Evolutionary conservation across 2,329 filamentous ascomycete genomes (phyloP).

Genomic region (Diplodia seriata): DNA sequence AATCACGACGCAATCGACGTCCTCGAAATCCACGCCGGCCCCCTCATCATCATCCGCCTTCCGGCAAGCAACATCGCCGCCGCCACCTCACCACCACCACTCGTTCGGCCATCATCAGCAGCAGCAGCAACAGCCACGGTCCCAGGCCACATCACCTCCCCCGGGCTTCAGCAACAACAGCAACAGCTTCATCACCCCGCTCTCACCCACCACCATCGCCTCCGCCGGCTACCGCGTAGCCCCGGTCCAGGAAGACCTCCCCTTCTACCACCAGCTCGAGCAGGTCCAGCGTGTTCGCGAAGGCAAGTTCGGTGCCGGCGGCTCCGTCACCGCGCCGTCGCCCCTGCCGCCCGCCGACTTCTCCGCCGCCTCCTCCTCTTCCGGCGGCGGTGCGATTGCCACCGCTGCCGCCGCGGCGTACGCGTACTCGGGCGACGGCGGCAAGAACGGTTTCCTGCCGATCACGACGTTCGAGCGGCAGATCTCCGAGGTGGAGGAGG

Average conservation of each 20-base stretch:
- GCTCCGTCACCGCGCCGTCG: neutral
- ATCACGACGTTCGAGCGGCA: constrained; percentile 8
- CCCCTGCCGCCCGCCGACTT: neutral
- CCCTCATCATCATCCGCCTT: constrained; percentile 5
- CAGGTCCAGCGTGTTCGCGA: constrained; percentile 25
- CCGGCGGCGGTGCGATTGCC: neutral
- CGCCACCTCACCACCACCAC: constrained; percentile 11
- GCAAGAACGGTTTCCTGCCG: neutral
- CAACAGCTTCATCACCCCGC: constrained; percentile 10
- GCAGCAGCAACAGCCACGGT: neutral
- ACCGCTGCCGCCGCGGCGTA: neutral
- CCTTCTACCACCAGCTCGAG: constrained; percentile 30
- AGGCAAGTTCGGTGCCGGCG: constrained; percentile 11
- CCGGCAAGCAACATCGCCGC: neutral
- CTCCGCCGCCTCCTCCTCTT: neutral
- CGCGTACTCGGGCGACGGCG: neutral
- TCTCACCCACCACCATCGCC: constrained; percentile 9
- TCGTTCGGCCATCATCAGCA: neutral
- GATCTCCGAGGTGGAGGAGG: constrained; percentile 16
- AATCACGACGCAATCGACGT: constrained; percentile 7
- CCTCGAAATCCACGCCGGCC: constrained; percentile 4
- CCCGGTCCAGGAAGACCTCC: constrained; percentile 12
- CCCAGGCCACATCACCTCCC: neutral
- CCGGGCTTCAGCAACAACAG: neutral
- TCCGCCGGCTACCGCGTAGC: neutral